A percentile compares a stretch with the other conserved stretches of the same genome.
Evolutionary conservation across 2,329 filamentous ascomycete genomes (phyloP).

Genomic region (Dendrostoma leiphaemia): DNA sequence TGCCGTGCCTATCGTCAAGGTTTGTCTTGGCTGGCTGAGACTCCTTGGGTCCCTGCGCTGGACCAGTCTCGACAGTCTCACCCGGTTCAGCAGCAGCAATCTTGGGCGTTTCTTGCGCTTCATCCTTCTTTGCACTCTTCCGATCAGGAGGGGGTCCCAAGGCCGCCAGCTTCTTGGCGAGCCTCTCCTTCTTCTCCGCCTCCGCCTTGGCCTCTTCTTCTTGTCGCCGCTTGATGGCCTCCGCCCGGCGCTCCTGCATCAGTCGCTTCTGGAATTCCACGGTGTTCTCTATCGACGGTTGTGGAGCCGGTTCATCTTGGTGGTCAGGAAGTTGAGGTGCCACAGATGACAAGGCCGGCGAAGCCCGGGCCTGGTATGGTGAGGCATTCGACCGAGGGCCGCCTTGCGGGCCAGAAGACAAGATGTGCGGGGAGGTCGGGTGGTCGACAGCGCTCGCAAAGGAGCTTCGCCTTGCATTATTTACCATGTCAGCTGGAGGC

Average conservation of each 20-base stretch:
- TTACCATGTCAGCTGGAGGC: constrained; percentile 42
- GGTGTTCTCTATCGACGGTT: constrained; percentile 48
- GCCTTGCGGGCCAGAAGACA: constrained; percentile 34
- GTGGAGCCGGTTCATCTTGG: constrained; percentile 27
- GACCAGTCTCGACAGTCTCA: constrained; percentile 11
- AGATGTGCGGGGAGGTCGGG: constrained; percentile 46
- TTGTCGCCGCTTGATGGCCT: constrained; percentile 64
- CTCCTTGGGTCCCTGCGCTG: constrained; percentile 15
- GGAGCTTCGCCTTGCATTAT: constrained; percentile 46
- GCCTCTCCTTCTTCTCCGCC: constrained; percentile 67
- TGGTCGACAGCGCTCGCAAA: constrained; percentile 49
- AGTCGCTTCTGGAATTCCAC: constrained; percentile 66
- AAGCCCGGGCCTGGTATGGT: constrained; percentile 41
- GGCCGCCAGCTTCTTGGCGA: constrained; percentile 69
- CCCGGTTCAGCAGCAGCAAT: constrained; percentile 29
- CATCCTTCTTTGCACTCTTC: constrained; percentile 55
- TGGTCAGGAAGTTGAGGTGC: constrained; percentile 31
- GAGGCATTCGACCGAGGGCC: constrained; percentile 30
- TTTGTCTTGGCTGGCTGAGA: constrained; percentile 23
- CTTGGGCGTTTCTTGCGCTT: constrained; percentile 38
- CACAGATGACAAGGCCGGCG: constrained; percentile 42
- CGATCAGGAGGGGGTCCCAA: constrained; percentile 64
- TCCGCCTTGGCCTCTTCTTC: constrained; percentile 72
- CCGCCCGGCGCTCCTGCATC: constrained; percentile 69
- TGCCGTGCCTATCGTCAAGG: constrained; percentile 14